These are phyloP conservation scores for Xylariaceae sp. DNA, from an alignment of 2,329 filamentous ascomycete genomes.

Conservation along the genomic window DNA sequence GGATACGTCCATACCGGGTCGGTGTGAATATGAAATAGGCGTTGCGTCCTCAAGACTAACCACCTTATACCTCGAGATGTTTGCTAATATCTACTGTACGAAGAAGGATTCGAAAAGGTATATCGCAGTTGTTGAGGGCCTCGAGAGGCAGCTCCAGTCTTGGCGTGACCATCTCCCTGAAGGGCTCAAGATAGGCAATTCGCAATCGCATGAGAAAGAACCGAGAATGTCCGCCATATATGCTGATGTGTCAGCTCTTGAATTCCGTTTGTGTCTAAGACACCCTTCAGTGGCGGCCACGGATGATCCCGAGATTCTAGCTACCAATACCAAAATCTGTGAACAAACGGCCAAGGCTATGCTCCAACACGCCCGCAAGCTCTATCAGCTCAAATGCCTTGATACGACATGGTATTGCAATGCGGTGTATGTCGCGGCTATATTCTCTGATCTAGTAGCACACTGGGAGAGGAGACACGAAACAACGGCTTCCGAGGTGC, in stretches of 20 bases:
- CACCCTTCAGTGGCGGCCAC: constrained; percentile 59
- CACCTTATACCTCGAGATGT: constrained; percentile 68
- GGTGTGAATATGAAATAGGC: constrained; percentile 64
- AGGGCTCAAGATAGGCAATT: constrained; percentile 49
- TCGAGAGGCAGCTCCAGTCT: constrained; percentile 60
- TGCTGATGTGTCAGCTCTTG: constrained; percentile 50
- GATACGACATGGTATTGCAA: constrained; percentile 77
- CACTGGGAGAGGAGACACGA: constrained; percentile 63
- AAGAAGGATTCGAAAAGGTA: constrained; percentile 61
- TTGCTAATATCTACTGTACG: constrained; percentile 70
- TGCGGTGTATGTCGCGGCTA: constrained; percentile 67
- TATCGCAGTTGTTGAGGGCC: constrained; percentile 54
- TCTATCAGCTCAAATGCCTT: constrained; percentile 62
- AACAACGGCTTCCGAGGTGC: constrained; percentile 55
- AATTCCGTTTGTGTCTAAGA: constrained; percentile 56
- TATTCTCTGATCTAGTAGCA: constrained; percentile 67
- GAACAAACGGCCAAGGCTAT: constrained; percentile 62
- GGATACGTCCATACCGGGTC: constrained; percentile 49
- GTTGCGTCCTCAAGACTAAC: constrained; percentile 62
- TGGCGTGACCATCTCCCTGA: constrained; percentile 63
- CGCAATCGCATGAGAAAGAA: constrained; percentile 39
- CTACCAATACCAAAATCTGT: constrained; percentile 62
- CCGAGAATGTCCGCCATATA: constrained; percentile 51
- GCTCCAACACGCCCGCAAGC: constrained; percentile 53
- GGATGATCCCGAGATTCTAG: constrained; percentile 50